Evolutionary conservation across 225 moss, liverwort and hornwort species (phyloP), one percentile per base, ranked within the genome.

Genomic region (Sphagnum tenellum): DNA sequence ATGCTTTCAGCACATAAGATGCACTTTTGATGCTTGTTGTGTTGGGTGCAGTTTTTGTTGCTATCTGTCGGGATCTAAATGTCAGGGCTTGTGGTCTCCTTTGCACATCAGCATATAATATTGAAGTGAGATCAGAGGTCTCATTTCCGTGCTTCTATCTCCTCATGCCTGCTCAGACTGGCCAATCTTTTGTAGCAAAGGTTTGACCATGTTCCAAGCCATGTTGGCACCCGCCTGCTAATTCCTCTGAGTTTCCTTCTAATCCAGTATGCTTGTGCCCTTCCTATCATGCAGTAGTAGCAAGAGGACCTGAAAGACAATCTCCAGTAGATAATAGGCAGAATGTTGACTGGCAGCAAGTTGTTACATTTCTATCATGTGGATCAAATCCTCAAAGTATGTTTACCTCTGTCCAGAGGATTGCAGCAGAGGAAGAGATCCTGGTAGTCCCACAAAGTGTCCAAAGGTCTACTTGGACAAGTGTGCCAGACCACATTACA

Each of bases 41-140:
- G 45, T 49, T 62, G 62, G 49, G 48, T 49, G 66, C 56, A 66
- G 66, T 66, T 46, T 66, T 66, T 47, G 57, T 66, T 57, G 66
- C 47, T 11, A 11, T 66, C 12, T 56, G 14, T 47, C 66, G 48
- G 48, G 45, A 66, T 46, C 66, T 66, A 46, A 45, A 56, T 46
- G 13, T 47, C 47, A 47, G 56, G 9, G 12, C 47, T 57, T 56
- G 56, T 57, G 66, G 66, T 55, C 57, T 66, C 12, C 53, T 66
- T 45, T 66, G 56, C 47, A 66, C 66, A n/a, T 48, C 66, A 47
- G n/a, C 66, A 5, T 44, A 56, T 12, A 56, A 66, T n/a, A 56
- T 66, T 55, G 66, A 66, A 47, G 12, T 56, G 6, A 57, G 66
- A 45, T 7, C 56, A 55, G 66, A 66, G 14, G 47, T n/a, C 48